These are phyloP conservation scores for Phytopythium ostracodes DNA, from an alignment of 352 stramenopile genomes.

Conservation along the genomic window DNA sequence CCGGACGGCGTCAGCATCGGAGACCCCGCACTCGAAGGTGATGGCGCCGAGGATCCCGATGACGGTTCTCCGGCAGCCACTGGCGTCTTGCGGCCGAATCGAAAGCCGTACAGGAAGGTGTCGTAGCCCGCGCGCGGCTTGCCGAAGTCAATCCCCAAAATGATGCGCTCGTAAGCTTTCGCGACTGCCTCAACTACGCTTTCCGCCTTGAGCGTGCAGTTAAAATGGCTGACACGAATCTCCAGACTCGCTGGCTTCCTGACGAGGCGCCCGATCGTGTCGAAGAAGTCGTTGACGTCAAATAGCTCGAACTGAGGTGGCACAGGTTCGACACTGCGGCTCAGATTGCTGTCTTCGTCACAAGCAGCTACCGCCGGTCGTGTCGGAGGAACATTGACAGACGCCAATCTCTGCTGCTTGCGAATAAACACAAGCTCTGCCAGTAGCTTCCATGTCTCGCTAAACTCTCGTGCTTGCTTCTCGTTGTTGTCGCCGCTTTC, in stretches of 20 bases:
- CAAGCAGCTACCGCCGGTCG: too few relatives aligned
- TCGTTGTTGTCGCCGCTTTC: conserved; percentile 30
- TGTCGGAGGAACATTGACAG: background rate
- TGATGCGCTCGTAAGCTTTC: conserved; percentile 57
- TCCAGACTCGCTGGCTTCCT: conserved; percentile 47
- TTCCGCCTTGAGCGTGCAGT: conserved; percentile 50
- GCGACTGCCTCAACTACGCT: conserved; percentile 57
- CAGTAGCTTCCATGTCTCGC: conserved; percentile 39
- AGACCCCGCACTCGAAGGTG: background rate
- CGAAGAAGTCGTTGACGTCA: conserved; percentile 52
- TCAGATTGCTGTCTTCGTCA: background rate
- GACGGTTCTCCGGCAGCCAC: conserved; percentile 8
- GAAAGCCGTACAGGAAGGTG: conserved; percentile 64
- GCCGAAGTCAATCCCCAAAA: conserved; percentile 58
- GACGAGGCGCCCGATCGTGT: conserved; percentile 38
- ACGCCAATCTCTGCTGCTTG: conserved; percentile 27
- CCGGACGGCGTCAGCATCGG: conserved; percentile 4
- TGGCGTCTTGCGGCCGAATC: conserved; percentile 53
- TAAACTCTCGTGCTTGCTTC: conserved; percentile 32
- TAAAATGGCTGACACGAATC: conserved; percentile 46
- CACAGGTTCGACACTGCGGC: background rate
- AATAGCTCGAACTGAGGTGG: conserved; percentile 49
- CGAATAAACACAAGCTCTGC: conserved; percentile 63
- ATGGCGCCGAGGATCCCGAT: background rate
- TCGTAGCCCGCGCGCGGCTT: conserved; percentile 47